A percentile compares a stretch with the other conserved stretches of the same genome.
These are phyloP conservation scores for Ophiognomonia clavigignenti-juglandacearum DNA, from an alignment of 2,329 filamentous ascomycete species.

Conservation along the genomic window DNA sequence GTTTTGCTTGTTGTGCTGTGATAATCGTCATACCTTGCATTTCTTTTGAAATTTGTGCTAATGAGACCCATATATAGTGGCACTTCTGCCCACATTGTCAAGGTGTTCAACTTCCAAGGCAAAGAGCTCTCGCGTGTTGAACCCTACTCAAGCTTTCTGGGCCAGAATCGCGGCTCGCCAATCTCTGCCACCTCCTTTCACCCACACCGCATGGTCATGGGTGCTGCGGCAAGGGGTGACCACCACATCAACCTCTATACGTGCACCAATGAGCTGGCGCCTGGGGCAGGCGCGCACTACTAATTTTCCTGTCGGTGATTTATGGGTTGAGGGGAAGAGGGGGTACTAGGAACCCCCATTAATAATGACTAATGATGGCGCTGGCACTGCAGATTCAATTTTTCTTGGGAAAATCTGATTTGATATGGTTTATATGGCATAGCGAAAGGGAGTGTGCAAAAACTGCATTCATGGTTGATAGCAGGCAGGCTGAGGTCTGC, in stretches of 20 bases:
- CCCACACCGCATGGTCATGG: slow-evolving; percentile 87
- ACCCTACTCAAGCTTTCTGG: slow-evolving; percentile 83
- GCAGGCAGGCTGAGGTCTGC: neutral
- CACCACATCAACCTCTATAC: slow-evolving; percentile 86
- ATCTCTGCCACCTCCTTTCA: slow-evolving; percentile 92
- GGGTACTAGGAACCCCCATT: neutral
- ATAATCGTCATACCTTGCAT: neutral
- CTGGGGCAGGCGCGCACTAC: slow-evolving; percentile 8
- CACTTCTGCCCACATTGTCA: slow-evolving; percentile 81
- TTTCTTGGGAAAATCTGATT: neutral
- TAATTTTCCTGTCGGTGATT: too few species aligned
- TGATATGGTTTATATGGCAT: neutral
- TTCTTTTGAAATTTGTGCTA: too few species aligned
- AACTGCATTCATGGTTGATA: neutral
- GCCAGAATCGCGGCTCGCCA: slow-evolving; percentile 72
- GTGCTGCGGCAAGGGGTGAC: slow-evolving; percentile 80
- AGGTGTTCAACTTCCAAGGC: slow-evolving; percentile 87
- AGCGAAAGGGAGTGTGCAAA: neutral
- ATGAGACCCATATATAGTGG: slow-evolving; percentile 51
- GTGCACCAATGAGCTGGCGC: slow-evolving; percentile 48
- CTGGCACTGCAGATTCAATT: neutral
- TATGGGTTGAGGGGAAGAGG: too few species aligned
- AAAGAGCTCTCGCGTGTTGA: slow-evolving; percentile 76
- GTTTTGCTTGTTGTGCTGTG: neutral
- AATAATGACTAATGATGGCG: neutral